Evolutionary conservation across 2,329 filamentous ascomycete species (phyloP).

Genomic region (Plectosphaerella plurivora): DNA sequence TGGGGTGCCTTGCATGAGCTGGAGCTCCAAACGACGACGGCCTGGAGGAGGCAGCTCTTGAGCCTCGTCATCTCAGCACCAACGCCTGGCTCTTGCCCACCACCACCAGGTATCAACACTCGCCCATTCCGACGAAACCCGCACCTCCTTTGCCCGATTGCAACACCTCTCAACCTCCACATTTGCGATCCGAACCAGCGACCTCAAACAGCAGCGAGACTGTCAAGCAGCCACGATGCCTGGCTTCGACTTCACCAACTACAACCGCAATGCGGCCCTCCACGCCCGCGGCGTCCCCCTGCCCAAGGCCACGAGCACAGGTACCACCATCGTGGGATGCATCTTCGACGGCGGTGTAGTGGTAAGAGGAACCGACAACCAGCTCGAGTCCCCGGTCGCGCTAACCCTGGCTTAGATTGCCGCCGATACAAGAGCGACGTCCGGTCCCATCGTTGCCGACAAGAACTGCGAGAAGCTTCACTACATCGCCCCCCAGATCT

Average conservation of each 20-base stretch:
- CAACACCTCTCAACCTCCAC: too few species aligned
- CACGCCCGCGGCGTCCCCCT: constrained; percentile 91
- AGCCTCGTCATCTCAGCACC: constrained; percentile 10
- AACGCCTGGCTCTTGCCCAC: not conserved
- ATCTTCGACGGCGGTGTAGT: constrained; percentile 96
- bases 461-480: constrained; percentile 99
- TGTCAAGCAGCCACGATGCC: constrained; percentile 60
- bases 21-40: constrained; percentile 3
- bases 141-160: too few species aligned
- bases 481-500: constrained; percentile 97
- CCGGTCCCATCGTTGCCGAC: constrained; percentile 96
- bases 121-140: constrained; percentile 2
- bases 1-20: constrained; percentile 2
- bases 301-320: constrained; percentile 96
- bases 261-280: constrained; percentile 96
- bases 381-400: not conserved
- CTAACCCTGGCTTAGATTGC: constrained; percentile 63
- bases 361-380: constrained; percentile 44
- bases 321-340: constrained; percentile 97
- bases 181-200: too few species aligned
- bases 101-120: not conserved
- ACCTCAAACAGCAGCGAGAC: constrained; percentile 3
- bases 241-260: constrained; percentile 99
- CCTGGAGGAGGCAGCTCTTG: constrained; percentile 26
- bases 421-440: constrained; percentile 95